Base-by-base conservation (phyloP, 148 eudicot genomes). In the Tetragonia tetragonoides region DNA sequence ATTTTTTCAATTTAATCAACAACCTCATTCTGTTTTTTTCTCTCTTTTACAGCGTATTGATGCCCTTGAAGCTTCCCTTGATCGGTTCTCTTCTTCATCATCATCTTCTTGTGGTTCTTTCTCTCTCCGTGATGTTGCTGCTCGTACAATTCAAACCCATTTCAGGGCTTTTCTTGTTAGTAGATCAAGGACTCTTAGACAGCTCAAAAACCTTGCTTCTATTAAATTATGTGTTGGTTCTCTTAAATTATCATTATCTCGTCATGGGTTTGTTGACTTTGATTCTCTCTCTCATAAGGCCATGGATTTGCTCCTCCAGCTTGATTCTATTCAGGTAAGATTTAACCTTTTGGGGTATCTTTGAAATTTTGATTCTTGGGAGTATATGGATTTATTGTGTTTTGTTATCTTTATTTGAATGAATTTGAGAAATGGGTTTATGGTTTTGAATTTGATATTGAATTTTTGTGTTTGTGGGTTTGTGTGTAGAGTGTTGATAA, bases 81-180 rank as follows among this genome's bases (percentile, higher is more conserved):
- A 79, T 80, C 81, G 64, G 65, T 73, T 78, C 37, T 76, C 77
- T 2, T 60, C 66, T 4, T 72, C 77, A 44, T 65, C 81, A 4
- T 70, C 82, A 16, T 20, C 77, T 44, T 65, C 81, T 6, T 70
- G 81, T 20, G 17, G 77, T 5, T 66, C 80, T 42, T 63, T n/a
- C 9, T 83, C 91, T 14, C 77, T 92, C 53, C 88, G 91, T 18
- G 87, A 91, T 76, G 87, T 86, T 18, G 98, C 98, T 40, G 97
- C 98, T 40, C 87, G 90, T 60, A 87, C 88, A 20, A 91, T 95
- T 74, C 98, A 94, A 73, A 81, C 90, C 87, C 93, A 90, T 78
- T 94, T 92, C 77, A 82, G 98, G 76, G 90, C 81, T 42, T 89
- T 83, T 76, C 88, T 94, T 17, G 90, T 86, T 54, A 88, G 85